Base-by-base conservation (phyloP, 75 land plant species). In the Ceratopteris richardii region DNA sequence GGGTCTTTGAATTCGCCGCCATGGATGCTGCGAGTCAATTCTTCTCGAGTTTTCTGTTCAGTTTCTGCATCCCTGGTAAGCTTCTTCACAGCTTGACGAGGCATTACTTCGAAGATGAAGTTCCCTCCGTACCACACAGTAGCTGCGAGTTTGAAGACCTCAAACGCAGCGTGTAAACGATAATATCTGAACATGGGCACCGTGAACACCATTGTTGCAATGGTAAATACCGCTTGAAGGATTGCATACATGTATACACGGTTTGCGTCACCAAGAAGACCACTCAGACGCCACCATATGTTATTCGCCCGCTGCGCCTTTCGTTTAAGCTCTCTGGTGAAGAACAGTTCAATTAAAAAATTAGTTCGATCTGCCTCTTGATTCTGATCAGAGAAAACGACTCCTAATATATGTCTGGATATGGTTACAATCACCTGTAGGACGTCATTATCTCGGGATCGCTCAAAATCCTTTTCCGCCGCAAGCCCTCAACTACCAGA, bases 361-460 rank as follows among this genome's bases (percentile, higher is more conserved):
- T 4, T 9, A 4, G 7, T 33, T 9, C 37, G 9, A 9, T 33
- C 37, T 4, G 3, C 37, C 9, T 33, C 37, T 3, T 4, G 37
- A n/a, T n/a, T n/a, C n/a, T 9, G 7, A 33, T 33, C 37, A 33
- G 37, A 4, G 37, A 33, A 4, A 33, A 4, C 37, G 9, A 33
- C n/a, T n/a, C n/a, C n/a, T n/a, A n/a, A n/a, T n/a, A n/a, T n/a
- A n/a, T n/a, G n/a, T n/a, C n/a, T n/a, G n/a, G n/a, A 33, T 9
- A 33, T 33, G 37, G 37, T 33, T 33, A 33, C 3, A 33, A 33
- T 30, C 2, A 71, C 74, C 74, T 47, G 63, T 44, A 71, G 17
- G 74, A 71, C 19, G 74, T 71, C 74, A 65, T 65, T 17, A 71
- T 48, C 36, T 71, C 74, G 13, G 74, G 74, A 65, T 71, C 74